Percentiles rank a stretch among this genome's conserved stretches.
phyloP scores from a whole-genome alignment of 352 stramenopile species.

The Globisporangium radiosum region DNA sequence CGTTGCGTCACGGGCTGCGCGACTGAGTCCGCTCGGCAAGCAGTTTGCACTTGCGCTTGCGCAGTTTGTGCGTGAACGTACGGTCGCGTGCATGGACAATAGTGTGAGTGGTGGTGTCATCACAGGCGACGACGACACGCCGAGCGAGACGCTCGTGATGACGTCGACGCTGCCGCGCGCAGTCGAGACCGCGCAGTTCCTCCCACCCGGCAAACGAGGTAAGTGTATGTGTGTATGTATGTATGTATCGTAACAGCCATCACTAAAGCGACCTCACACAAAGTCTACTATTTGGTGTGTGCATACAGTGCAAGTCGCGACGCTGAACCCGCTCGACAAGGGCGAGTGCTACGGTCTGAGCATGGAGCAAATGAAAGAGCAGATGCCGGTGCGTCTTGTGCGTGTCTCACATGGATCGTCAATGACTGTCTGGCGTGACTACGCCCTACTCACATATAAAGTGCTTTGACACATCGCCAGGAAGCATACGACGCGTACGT shows the following conservation, averaged over 20 bases:
- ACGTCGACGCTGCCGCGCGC: constrained; percentile 78
- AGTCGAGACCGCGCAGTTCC: constrained; percentile 64
- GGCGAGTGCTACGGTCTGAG: constrained; percentile 82
- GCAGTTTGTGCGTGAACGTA: constrained; percentile 87
- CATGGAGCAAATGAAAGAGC: constrained; percentile 78
- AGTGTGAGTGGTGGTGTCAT: constrained; percentile 16
- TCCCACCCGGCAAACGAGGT: constrained; percentile 39
- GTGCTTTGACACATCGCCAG: constrained; percentile 8
- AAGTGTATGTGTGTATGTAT: constrained; percentile 11
- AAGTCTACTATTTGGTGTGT: constrained; percentile 5
- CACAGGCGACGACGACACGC: constrained; percentile 26
- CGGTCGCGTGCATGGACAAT: constrained; percentile 37
- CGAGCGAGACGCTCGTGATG: constrained; percentile 55
- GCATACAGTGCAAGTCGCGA: constrained; percentile 64
- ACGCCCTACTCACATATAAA: constrained; percentile 3
- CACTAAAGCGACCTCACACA: background rate
- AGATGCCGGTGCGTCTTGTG: constrained; percentile 35
- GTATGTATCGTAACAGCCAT: background rate
- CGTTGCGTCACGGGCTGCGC: constrained; percentile 58
- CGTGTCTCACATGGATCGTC: too few relatives aligned
- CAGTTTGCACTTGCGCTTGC: constrained; percentile 91
- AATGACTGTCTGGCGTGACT: too few relatives aligned
- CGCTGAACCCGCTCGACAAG: constrained; percentile 80
- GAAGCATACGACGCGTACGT: constrained; percentile 65
- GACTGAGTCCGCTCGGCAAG: constrained; percentile 86